Evolutionary conservation across 768 basidiomycete species (phyloP), one percentile per base, ranked within the genome.

Genomic region (Gyrodon lividus): DNA sequence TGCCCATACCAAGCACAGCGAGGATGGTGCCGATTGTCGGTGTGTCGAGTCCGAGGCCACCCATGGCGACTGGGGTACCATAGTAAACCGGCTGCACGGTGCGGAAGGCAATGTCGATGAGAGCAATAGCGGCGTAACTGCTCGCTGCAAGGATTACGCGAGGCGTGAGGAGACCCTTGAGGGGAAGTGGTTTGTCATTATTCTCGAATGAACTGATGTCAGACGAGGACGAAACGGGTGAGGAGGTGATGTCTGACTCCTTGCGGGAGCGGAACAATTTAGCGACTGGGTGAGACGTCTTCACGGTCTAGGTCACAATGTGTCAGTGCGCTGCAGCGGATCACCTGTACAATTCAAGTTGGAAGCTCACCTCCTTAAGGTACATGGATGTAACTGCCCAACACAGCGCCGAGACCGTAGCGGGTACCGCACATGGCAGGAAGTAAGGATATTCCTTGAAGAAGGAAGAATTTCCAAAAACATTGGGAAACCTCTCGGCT

Each of bases 361-460:
- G 22, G n/a, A 40, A 40, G 51, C 51, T 22, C 22, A 74, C 75
- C 68, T 86, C 83, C 54, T 79, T 74, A 12, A 86, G 69, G 61
- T 74, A 80, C 8, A 78, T 45, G 37, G 71, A 65, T 0, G 77
- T 73, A 10, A 81, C 61, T 6, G 77, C 43, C 73, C 75, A 80
- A 6, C 75, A 78, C n/a, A 81, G 10, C 10, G 68, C 60, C 1
- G 80, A 71, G 58, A 81, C 80, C 0, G 80, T 77, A 3, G 80
- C 83, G 5, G 80, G 72, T 13, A 83, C 76, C 14, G 81, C 74
- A 57, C 84, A 85, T 5, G 84, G 79, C 30, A 86, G 72, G 64
- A 86, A 84, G 66, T 89, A 87, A 1, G 86, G 85, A 63, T 82
- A 84, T 24, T 74, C 64, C 56, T 72, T 73, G 77, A 84, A 78